A percentile compares a stretch with the other conserved stretches of the same genome.
These are phyloP conservation scores for Neurospora tetrasperma DNA, from an alignment of 495 filamentous ascomycete species.

Conservation along the genomic window DNA sequence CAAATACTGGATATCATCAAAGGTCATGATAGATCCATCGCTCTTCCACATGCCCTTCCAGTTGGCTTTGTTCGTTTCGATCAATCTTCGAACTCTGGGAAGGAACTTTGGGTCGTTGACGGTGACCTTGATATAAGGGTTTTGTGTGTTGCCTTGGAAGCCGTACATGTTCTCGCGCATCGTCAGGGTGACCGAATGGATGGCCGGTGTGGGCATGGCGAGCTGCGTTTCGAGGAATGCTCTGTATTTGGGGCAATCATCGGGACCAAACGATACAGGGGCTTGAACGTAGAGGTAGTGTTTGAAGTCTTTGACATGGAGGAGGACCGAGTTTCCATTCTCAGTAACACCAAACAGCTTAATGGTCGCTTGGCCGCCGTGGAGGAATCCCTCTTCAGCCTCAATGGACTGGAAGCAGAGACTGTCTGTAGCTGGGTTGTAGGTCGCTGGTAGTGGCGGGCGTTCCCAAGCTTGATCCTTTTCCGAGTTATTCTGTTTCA, in stretches of 20 bases:
- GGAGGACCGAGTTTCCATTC: slow-evolving; percentile 80
- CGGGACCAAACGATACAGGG: slow-evolving; percentile 64
- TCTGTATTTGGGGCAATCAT: slow-evolving; percentile 67
- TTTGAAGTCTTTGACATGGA: slow-evolving; percentile 91
- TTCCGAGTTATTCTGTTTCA: slow-evolving; percentile 78
- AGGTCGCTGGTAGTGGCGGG: slow-evolving; percentile 56
- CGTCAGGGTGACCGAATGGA: slow-evolving; percentile 63
- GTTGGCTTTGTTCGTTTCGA: slow-evolving; percentile 70
- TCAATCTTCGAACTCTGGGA: slow-evolving; percentile 53
- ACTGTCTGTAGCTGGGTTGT: slow-evolving; percentile 58
- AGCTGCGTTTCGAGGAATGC: slow-evolving; percentile 67
- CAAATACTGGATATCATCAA: slow-evolving; percentile 91
- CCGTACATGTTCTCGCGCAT: slow-evolving; percentile 83
- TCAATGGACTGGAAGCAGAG: slow-evolving; percentile 95
- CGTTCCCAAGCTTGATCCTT: slow-evolving; percentile 92
- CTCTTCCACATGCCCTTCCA: slow-evolving; percentile 84
- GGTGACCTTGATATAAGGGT: slow-evolving; percentile 84
- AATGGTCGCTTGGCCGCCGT: slow-evolving; percentile 61
- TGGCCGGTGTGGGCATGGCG: slow-evolving; percentile 45
- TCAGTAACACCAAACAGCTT: slow-evolving; percentile 98
- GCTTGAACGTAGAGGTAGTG: slow-evolving; percentile 95
- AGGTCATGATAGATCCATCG: slow-evolving; percentile 68
- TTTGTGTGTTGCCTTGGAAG: slow-evolving; percentile 86
- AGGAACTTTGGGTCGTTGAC: slow-evolving; percentile 81
- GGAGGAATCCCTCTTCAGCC: slow-evolving; percentile 72